Conservation (phyloP, 2,329 filamentous ascomycete genomes). For the Acrodontium crateriforme region DNA sequence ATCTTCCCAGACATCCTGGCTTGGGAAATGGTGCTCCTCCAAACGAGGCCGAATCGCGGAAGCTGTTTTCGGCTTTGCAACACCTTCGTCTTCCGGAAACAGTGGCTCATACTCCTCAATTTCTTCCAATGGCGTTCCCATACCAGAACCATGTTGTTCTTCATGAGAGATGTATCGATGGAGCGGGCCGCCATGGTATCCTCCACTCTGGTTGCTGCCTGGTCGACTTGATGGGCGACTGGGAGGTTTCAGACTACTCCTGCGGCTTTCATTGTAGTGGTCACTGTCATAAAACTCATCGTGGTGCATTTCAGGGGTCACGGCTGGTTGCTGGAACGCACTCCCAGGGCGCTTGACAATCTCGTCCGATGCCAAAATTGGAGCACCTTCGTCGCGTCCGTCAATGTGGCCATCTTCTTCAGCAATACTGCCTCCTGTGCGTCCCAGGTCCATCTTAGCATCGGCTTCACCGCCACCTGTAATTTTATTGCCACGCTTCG, state of each 20-base stretch:
- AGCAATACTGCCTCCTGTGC: slow-evolving; percentile 30
- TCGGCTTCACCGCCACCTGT: slow-evolving; percentile 38
- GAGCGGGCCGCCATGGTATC: slow-evolving; percentile 36
- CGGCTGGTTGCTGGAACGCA: slow-evolving; percentile 62
- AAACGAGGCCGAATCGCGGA: slow-evolving; percentile 41
- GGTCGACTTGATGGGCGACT: slow-evolving; percentile 52
- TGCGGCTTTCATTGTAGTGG: slow-evolving; percentile 28
- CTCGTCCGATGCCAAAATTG: slow-evolving; percentile 83
- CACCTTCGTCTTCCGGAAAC: slow-evolving; percentile 56
- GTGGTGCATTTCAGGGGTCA: slow-evolving; percentile 54
- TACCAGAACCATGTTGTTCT: slow-evolving; percentile 32
- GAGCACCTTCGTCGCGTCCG: slow-evolving; percentile 52
- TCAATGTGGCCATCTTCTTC: slow-evolving; percentile 25
- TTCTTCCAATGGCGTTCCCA: slow-evolving; percentile 62
- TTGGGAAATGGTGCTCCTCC: slow-evolving; percentile 60
- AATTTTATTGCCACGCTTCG: slow-evolving; percentile 30
- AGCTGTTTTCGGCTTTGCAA: slow-evolving; percentile 38
- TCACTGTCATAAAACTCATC: slow-evolving; percentile 38
- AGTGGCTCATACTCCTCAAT: slow-evolving; percentile 91
- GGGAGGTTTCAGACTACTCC: slow-evolving; percentile 40
- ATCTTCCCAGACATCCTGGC: slow-evolving; percentile 95
- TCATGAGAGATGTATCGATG: slow-evolving; percentile 41
- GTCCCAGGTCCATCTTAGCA: slow-evolving; percentile 38
- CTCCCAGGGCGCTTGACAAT: slow-evolving; percentile 57
- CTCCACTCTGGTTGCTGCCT: slow-evolving; percentile 36